phyloP scores from a whole-genome alignment of 2,329 filamentous ascomycete genomes.

The Fusarium oxysporum region DNA sequence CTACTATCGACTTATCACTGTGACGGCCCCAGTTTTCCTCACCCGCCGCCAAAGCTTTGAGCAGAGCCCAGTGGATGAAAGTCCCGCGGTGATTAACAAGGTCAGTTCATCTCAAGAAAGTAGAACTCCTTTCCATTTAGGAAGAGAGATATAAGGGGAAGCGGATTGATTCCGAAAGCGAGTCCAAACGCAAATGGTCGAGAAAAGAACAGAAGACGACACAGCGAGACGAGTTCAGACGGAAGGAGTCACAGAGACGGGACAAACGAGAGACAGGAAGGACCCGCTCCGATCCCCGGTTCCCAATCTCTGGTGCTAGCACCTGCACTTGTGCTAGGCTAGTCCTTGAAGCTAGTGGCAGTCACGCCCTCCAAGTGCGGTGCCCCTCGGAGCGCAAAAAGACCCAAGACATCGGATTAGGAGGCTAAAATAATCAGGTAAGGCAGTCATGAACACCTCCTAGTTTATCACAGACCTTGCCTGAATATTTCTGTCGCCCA shows the following conservation, averaged over 20 bases:
- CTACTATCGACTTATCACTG: constrained; percentile 25
- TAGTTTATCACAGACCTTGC: not conserved
- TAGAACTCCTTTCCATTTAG: not conserved
- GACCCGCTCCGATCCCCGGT: constrained; percentile 35
- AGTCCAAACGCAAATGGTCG: not conserved
- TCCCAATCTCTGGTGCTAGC: constrained; percentile 22
- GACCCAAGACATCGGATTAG: not conserved
- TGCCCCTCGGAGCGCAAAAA: not conserved
- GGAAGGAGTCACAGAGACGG: constrained; percentile 29
- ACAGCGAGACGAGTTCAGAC: constrained; percentile 23
- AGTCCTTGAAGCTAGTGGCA: constrained; percentile 24
- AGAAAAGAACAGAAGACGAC: not conserved
- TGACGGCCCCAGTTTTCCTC: constrained; percentile 25
- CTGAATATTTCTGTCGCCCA: not conserved
- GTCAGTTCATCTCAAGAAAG: not conserved
- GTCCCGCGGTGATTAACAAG: constrained; percentile 10
- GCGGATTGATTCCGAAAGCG: not conserved
- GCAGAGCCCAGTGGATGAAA: constrained; percentile 9
- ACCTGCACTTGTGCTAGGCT: constrained; percentile 1
- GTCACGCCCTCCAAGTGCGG: constrained; percentile 25
- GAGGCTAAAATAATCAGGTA: not conserved
- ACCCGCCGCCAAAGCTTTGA: constrained; percentile 18
- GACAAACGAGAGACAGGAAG: constrained; percentile 2
- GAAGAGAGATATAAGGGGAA: not conserved
- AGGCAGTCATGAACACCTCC: not conserved